Conservation (phyloP, 208 protist genomes). For the Trypanosoma rangeli region DNA sequence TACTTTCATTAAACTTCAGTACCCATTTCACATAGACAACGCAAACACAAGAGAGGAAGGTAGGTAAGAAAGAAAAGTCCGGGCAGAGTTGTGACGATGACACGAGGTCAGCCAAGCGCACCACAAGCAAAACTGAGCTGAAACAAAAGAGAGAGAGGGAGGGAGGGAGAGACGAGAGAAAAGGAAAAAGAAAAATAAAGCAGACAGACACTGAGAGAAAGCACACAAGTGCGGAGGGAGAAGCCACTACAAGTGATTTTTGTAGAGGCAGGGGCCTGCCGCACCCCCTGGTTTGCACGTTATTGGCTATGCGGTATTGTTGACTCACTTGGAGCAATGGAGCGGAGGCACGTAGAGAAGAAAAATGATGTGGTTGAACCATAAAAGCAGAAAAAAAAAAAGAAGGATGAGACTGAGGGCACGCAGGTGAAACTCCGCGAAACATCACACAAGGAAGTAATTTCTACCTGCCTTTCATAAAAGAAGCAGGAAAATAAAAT, state of each 20-base stretch:
- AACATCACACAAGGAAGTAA: conserved; percentile 4
- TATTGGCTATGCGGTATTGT: no score
- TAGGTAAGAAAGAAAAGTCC: conserved; percentile 1
- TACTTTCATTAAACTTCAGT: neutral
- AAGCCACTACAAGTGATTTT: no score
- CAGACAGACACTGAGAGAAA: neutral
- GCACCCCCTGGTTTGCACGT: no score
- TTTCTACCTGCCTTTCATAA: no score
- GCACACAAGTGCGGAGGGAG: no score
- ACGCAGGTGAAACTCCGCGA: neutral
- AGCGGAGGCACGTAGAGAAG: no score
- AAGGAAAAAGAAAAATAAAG: neutral
- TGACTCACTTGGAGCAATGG: no score
- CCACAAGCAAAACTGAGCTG: neutral
- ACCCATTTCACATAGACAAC: neutral
- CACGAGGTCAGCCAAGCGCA: neutral
- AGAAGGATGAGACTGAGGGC: neutral
- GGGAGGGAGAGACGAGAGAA: neutral
- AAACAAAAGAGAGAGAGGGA: conserved; percentile 6
- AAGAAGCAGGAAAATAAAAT: neutral
- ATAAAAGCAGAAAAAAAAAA: no score
- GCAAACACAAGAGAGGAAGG: neutral
- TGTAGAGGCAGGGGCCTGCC: no score
- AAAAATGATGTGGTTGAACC: no score
- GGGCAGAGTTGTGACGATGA: neutral